Conservation (phyloP, 1,284 basidiomycete genomes). For the Athelia sp. region DNA sequence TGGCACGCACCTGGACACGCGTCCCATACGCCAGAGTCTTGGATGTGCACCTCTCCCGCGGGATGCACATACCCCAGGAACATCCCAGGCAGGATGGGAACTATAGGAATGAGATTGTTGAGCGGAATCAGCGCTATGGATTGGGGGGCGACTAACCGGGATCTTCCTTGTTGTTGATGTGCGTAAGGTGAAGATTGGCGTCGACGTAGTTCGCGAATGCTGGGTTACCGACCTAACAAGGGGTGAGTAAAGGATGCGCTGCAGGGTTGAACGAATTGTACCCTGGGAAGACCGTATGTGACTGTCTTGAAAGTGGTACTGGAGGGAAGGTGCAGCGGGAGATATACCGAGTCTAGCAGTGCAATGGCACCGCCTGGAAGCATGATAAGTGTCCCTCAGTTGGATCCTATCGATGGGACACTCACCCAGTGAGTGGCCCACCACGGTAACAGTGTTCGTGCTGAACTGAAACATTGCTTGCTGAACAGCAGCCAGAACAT, state of each 20-base stretch:
- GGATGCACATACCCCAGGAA: constrained; percentile 55
- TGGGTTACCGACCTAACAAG: too few species aligned
- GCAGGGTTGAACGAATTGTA: too few species aligned
- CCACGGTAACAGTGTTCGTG: constrained; percentile 24
- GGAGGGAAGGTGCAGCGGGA: constrained; percentile 37
- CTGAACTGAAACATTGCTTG: constrained; percentile 20
- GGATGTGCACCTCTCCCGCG: constrained; percentile 55
- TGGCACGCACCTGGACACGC: constrained; percentile 42
- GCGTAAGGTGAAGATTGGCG: too few species aligned
- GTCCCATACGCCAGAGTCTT: constrained; percentile 40
- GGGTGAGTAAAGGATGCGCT: too few species aligned
- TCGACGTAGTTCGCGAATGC: too few species aligned
- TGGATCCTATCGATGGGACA: too few species aligned
- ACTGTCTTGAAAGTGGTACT: constrained; percentile 33
- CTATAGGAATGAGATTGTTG: too few species aligned
- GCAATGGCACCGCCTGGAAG: constrained; percentile 43
- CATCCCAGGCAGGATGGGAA: too few species aligned
- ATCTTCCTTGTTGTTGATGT: too few species aligned
- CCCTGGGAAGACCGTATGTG: constrained; percentile 40
- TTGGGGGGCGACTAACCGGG: too few species aligned
- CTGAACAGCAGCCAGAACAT: constrained; percentile 31
- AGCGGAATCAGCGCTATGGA: too few species aligned
- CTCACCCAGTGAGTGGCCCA: constrained; percentile 40
- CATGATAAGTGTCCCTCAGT: too few species aligned
- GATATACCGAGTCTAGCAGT: constrained; percentile 43